Evolutionary conservation across 176 grass and related monocot genomes (phyloP), one percentile per base, ranked within the genome.

Genomic region (Musa acuminata): DNA sequence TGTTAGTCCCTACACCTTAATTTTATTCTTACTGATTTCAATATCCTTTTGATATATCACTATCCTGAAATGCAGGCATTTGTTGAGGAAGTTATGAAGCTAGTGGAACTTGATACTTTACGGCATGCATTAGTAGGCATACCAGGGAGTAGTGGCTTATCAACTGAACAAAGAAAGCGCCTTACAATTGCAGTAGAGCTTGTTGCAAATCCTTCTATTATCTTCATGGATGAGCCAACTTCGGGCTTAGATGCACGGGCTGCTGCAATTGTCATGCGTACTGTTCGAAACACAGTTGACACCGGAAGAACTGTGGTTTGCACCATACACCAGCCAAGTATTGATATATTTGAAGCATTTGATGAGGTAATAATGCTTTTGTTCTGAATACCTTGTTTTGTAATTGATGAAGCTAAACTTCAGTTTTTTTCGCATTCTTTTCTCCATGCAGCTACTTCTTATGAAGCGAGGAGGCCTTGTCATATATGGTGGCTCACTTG

Each of bases 301-400:
- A 92, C 89, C 11, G 86, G 89, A 43, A 84, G 86, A 77, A 92
- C 86, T 74, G 89, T 91, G 27, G 83, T 88, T 43, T 92, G 89
- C 77, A 92, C 89, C 49, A 92, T 92, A 84, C 89, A 92, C 55
- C 89, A 92, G 73, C 85, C 89, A 1, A 92, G 85, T 51, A 92
- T 92, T 77, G 84, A 92, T 81, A 87, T 92, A 68, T 92, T 92
- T 85, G 90, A 92, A 89, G 87, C 87, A 71, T 92, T 92, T 80
- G 90, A 92, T 89, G 90, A 93, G 87, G 90, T 89, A n/a, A 17
- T 60, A 27, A 12, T 68, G 25, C 53, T 64, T 75, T 60, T 66
- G 25, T 9, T 66, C 2, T 22, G 10, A 8, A 13, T 17, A 23
- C 26, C 2, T 23, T 22, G 13, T 16, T 51, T 76, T 10, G 49